Percentiles rank a stretch among this genome's conserved stretches.
Evolutionary conservation across 2,329 filamentous ascomycete species (phyloP).

Genomic region (Chaetomium sp.): DNA sequence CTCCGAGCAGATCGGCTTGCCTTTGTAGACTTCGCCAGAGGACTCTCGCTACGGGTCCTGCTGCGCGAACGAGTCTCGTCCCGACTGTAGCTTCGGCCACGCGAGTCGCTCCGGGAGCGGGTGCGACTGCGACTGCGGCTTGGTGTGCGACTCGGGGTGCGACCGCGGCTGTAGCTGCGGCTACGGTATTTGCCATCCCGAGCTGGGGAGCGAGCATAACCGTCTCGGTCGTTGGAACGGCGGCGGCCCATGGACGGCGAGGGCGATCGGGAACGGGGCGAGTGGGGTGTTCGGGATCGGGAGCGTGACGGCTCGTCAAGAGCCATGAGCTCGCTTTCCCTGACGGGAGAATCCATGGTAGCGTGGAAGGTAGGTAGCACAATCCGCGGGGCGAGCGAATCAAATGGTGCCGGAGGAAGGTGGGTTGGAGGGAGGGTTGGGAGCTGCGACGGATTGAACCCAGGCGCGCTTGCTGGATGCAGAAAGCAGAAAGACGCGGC

Average conservation of each 20-base stretch:
- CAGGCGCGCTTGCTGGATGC: constrained; percentile 16
- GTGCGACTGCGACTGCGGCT: constrained; percentile 39
- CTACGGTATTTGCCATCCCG: constrained; percentile 44
- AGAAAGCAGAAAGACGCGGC: constrained; percentile 20
- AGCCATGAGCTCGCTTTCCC: constrained; percentile 27
- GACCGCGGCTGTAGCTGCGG: constrained; percentile 38
- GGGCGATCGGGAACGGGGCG: constrained; percentile 38
- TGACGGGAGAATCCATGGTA: constrained; percentile 31
- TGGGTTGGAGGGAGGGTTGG: background rate
- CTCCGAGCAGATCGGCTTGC: constrained; percentile 37
- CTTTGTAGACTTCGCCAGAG: constrained; percentile 55
- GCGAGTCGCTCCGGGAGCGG: constrained; percentile 41
- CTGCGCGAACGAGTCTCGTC: constrained; percentile 38
- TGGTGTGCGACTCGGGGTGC: constrained; percentile 33
- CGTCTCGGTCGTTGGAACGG: constrained; percentile 27
- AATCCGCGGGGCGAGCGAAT: constrained; percentile 10
- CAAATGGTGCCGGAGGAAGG: background rate
- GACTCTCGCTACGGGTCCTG: constrained; percentile 44
- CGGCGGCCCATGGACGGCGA: constrained; percentile 36
- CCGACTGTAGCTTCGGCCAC: constrained; percentile 40
- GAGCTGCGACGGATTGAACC: background rate
- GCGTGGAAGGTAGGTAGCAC: constrained; percentile 27
- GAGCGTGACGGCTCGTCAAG: constrained; percentile 31
- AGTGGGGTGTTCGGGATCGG: constrained; percentile 29
- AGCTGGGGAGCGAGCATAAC: constrained; percentile 40